Base-by-base conservation (phyloP, 495 filamentous ascomycete species). In the Podospora bellae-mahoneyi region DNA sequence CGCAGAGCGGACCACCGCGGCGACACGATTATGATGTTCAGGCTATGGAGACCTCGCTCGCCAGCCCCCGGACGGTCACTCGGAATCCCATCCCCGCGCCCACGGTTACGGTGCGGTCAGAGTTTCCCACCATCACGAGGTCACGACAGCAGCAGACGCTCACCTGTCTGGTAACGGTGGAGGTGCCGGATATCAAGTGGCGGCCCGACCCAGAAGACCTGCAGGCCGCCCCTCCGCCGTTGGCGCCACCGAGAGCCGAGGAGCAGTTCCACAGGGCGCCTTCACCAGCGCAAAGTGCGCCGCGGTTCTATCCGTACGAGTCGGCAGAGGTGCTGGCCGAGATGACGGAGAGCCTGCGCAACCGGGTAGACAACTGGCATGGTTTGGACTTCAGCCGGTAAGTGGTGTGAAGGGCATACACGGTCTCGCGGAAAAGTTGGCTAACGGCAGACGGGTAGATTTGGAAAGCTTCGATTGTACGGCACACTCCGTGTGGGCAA, bases 281-380 rank as follows among this genome's bases (percentile, higher is more conserved):
- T 2, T 86, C 87, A 18, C 85, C 84, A 2, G 78, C 81, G 28
- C 80, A 81, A 57, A 80, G 73, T 62, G 81, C 81, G 34, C 83
- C 85, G 5, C 83, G 82, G 20, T 87, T 87, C 71, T 85, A 85
- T 64, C 85, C 85, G 9, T 87, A 87, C 32, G 85, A 87, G 70
- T 86, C 78, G 60, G 83, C 79, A 15, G 92, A 96, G 72, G 88
- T 87, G 15, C 75, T 99, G 67, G 88, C 93, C 39, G 90, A 92
- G 66, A 89, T 97, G 73, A 96, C 94, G 2, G 93, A 98, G 74
- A 91, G 90, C 70, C 79, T 99, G 66, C 88, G 91, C 60, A 86
- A 83, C 57, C 88, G 92, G 48, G 95, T 98, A 20, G 95, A 99
- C 69, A 97, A 99, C 72, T 99, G 95, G 95, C 95, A 99, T 77